A percentile compares a stretch with the other conserved stretches of the same genome.
These are phyloP conservation scores for Mucor racemosus DNA, from an alignment of 371 early-diverging fungal genomes.

Conservation along the genomic window DNA sequence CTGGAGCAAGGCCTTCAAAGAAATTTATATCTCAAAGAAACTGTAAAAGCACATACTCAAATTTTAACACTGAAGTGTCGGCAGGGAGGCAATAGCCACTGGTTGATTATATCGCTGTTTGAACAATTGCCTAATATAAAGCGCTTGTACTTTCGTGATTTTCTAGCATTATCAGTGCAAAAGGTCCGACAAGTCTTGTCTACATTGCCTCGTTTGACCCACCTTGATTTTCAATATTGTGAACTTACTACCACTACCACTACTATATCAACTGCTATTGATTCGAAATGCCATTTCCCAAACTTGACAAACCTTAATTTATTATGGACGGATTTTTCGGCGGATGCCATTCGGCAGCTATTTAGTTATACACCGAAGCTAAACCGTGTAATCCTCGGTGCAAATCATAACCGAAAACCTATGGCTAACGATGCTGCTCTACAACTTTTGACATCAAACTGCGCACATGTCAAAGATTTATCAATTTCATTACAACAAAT, in stretches of 20 bases:
- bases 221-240: conserved; percentile 41
- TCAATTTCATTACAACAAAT: conserved; percentile 50
- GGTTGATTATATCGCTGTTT: conserved; percentile 32
- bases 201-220: conserved; percentile 18
- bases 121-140: conserved; percentile 25
- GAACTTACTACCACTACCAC: conserved; percentile 18
- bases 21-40: conserved; percentile 27
- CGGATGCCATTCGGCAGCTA: conserved; percentile 34
- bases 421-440: conserved; percentile 43
- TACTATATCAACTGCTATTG: not conserved
- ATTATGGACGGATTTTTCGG: conserved; percentile 52
- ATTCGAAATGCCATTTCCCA: not conserved
- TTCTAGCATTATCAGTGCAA: conserved; percentile 41
- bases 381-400: conserved; percentile 30
- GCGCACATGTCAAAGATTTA: conserved; percentile 28
- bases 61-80: conserved; percentile 37
- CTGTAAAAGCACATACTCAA: conserved; percentile 27
- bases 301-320: conserved; percentile 23
- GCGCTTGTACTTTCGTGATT: conserved; percentile 41
- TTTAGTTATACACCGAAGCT: conserved; percentile 32
- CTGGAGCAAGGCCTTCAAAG: conserved; percentile 30
- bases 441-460: conserved; percentile 23
- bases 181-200: conserved; percentile 38
- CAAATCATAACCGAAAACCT: conserved; percentile 48
- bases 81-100: conserved; percentile 39